A percentile compares a stretch with the other conserved stretches of the same genome.
Evolutionary conservation across 2,329 filamentous ascomycete genomes (phyloP).

Genomic region (Graphiopsis chlorocephala): DNA sequence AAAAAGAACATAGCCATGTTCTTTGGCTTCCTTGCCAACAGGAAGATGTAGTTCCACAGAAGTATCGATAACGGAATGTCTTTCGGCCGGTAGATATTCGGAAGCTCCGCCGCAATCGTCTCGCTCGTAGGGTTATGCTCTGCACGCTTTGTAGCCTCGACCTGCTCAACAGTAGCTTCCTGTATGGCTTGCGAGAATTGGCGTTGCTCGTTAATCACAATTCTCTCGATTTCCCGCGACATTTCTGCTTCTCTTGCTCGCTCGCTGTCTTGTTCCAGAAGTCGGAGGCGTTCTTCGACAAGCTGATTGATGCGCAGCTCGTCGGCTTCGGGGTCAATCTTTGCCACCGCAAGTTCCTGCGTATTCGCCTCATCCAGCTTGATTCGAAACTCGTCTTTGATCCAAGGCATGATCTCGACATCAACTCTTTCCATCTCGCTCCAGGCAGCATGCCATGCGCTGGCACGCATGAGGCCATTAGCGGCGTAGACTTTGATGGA

Average conservation of each 20-base stretch:
- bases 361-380: slow-evolving; percentile 55
- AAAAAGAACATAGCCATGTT: slow-evolving; percentile 53
- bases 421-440: slow-evolving; percentile 98
- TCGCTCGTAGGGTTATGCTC: neutral
- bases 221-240: slow-evolving; percentile 11
- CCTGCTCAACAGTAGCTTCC: neutral
- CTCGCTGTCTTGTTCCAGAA: slow-evolving; percentile 15
- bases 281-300: slow-evolving; percentile 25
- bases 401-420: slow-evolving; percentile 78
- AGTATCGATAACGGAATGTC: slow-evolving; percentile 54
- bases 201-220: slow-evolving; percentile 6
- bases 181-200: neutral
- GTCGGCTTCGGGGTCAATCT: slow-evolving; percentile 34
- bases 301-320: slow-evolving; percentile 21
- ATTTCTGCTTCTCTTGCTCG: slow-evolving; percentile 6
- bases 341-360: slow-evolving; percentile 41
- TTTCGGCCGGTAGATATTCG: slow-evolving; percentile 30
- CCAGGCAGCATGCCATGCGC: slow-evolving; percentile 92
- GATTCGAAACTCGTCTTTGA: slow-evolving; percentile 58
- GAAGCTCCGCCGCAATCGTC: slow-evolving; percentile 21
- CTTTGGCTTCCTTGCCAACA: slow-evolving; percentile 52
- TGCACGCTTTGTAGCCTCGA: neutral
- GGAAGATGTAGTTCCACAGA: slow-evolving; percentile 52
- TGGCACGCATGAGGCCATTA: slow-evolving; percentile 88
- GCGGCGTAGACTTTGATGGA: slow-evolving; percentile 87